Evolutionary conservation across 179 eudicot genomes (phyloP).

Genomic region (Beta lomatogona): DNA sequence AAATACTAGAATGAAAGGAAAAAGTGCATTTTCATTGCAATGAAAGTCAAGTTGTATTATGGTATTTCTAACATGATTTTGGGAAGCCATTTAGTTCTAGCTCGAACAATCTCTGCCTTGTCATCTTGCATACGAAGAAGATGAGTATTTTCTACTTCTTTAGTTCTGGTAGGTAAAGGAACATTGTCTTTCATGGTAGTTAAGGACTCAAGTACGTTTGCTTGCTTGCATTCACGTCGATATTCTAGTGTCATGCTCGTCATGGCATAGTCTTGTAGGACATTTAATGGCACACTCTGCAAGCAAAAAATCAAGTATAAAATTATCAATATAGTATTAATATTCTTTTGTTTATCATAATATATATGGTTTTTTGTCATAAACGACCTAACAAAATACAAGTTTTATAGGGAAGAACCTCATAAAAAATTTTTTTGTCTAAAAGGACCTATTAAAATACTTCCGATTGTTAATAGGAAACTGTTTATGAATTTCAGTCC

Average conservation of each 20-base stretch:
- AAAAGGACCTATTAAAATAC: too few species aligned
- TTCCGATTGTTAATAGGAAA: too few species aligned
- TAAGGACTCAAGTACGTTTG: conserved; percentile 68
- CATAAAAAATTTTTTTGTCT: too few species aligned
- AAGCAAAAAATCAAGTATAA: not conserved
- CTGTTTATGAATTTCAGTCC: too few species aligned
- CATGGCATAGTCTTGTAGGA: conserved; percentile 59
- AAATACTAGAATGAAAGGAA: too few species aligned
- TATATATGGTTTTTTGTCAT: too few species aligned
- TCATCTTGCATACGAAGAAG: conserved; percentile 73
- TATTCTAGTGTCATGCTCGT: conserved; percentile 83
- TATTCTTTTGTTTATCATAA: too few species aligned
- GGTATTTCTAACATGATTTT: conserved; percentile 26
- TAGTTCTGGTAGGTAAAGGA: not conserved
- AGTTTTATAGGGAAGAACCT: too few species aligned
- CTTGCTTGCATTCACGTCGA: conserved; percentile 77
- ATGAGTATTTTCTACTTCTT: conserved; percentile 56
- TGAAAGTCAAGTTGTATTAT: not conserved
- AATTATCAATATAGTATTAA: too few species aligned
- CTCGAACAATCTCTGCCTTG: conserved; percentile 73
- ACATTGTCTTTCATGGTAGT: conserved; percentile 38
- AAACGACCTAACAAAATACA: too few species aligned
- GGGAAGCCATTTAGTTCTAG: conserved; percentile 67
- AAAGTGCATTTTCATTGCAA: not conserved
- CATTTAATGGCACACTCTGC: conserved; percentile 79